Evolutionary conservation across 768 basidiomycete genomes (phyloP).

Genomic region (Pleurotus eryngii): DNA sequence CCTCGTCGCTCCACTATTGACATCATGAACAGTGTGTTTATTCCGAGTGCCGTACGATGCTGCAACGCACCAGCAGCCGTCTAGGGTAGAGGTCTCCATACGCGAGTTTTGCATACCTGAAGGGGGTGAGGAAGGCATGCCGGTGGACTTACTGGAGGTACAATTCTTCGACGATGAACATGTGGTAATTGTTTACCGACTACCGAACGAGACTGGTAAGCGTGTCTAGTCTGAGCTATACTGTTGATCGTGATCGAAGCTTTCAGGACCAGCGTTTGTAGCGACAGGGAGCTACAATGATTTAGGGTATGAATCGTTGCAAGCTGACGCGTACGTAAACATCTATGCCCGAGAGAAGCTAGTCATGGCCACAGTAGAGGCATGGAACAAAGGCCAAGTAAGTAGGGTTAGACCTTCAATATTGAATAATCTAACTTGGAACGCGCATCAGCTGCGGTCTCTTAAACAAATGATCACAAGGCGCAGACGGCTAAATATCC

Average conservation of each 20-base stretch:
- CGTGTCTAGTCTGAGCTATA: conserved; percentile 21
- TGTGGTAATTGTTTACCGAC: conserved; percentile 62
- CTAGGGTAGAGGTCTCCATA: conserved; percentile 47
- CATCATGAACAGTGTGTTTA: conserved; percentile 49
- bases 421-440: neutral
- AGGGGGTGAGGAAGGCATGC: conserved; percentile 29
- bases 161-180: conserved; percentile 80
- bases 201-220: conserved; percentile 47
- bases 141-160: conserved; percentile 53
- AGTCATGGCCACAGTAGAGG: conserved; percentile 53
- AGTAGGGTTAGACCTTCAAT: conserved; percentile 22
- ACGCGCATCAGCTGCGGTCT: conserved; percentile 41
- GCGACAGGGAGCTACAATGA: conserved; percentile 61
- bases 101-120: conserved; percentile 50
- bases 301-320: conserved; percentile 55
- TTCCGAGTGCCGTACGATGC: conserved; percentile 48
- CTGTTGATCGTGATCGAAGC: conserved; percentile 34
- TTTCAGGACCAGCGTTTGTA: conserved; percentile 51
- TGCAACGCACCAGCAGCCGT: conserved; percentile 32
- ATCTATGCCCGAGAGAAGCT: conserved; percentile 60
- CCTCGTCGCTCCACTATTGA: conserved; percentile 21
- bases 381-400: conserved; percentile 65
- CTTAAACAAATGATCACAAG: conserved; percentile 51
- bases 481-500: conserved; percentile 51
- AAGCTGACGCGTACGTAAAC: conserved; percentile 48